Evolutionary conservation across 495 filamentous ascomycete species (phyloP), one percentile per base, ranked within the genome.

Genomic region (Aspergillus olivimuriae): DNA sequence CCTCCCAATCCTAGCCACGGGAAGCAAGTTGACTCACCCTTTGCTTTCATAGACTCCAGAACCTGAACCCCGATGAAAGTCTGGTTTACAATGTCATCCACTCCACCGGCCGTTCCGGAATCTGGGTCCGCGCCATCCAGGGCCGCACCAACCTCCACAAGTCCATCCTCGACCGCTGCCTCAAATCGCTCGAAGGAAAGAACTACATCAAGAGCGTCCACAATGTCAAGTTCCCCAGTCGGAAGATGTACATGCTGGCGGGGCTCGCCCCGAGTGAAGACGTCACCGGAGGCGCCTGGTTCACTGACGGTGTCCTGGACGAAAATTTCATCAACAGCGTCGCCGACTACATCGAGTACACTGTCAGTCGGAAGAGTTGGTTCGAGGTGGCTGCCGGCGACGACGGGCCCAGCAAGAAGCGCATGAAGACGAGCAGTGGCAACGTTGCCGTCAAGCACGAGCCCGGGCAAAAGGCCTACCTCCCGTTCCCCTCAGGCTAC

Each of bases 211-310:
- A 90, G 60, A 73, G 77, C 33, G 68, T 83, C 20, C 72, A 74
- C 59, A 78, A 72, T 64, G 75, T 78, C 61, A 80, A 78, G 49
- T 68, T 64, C 47, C 76, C 79, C 37, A 73, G 61, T 39, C 74
- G 78, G 38, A 83, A 81, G 58, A 80, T 77, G 55, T 85, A 81
- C 66, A 82, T 85, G 71, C 63, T 83, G 36, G 64, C 68, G 39
- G 73, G 75, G 42, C 68, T 94, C 18, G 73, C 76, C 11, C 91
- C 94, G 2, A 84, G 82, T 28, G 89, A 95, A 26, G 84, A 92
- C 35, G 82, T 90, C 15, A 94, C 89, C 0, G 94, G 92, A 31
- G 92, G 94, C 4, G 82, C 87, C 14, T 98, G 90, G 86, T 96
- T 89, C 53, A 89, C 84, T 16, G 86, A 95, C 39, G 85, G 84